Evolutionary conservation across 495 filamentous ascomycete genomes (phyloP).

Genomic region (Jackrogersella minutella): DNA sequence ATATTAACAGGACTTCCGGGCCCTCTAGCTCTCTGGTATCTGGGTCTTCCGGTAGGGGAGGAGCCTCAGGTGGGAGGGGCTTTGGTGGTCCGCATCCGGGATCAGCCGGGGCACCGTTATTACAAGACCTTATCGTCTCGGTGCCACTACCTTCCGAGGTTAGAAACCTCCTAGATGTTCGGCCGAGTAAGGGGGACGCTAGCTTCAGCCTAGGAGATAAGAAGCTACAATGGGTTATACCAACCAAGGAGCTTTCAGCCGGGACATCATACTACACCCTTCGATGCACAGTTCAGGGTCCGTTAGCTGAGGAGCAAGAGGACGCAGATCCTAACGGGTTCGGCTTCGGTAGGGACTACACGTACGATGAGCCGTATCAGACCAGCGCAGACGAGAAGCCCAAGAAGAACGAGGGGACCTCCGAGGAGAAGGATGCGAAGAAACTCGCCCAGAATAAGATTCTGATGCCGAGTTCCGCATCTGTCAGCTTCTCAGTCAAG

Average conservation of each 20-base stretch:
- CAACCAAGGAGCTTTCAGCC: constrained; percentile 67
- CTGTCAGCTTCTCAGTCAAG: constrained; percentile 87
- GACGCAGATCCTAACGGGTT: constrained; percentile 63
- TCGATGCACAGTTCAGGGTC: constrained; percentile 80
- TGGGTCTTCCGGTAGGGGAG: constrained; percentile 64
- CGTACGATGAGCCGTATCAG: constrained; percentile 70
- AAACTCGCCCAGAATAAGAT: constrained; percentile 75
- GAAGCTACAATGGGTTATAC: constrained; percentile 83
- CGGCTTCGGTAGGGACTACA: constrained; percentile 62
- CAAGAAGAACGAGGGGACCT: constrained; percentile 51
- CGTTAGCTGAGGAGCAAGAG: constrained; percentile 65
- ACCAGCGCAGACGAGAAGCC: constrained; percentile 44
- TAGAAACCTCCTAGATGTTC: constrained; percentile 85
- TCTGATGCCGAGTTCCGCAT: constrained; percentile 89
- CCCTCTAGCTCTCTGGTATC: constrained; percentile 43
- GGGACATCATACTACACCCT: constrained; percentile 74
- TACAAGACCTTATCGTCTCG: constrained; percentile 83
- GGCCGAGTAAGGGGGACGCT: constrained; percentile 85
- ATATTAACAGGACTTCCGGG: constrained; percentile 71
- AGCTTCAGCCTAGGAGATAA: constrained; percentile 75
- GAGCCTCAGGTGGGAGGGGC: constrained; percentile 57
- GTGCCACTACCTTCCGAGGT: constrained; percentile 83
- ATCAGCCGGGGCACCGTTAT: constrained; percentile 62
- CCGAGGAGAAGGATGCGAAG: constrained; percentile 55
- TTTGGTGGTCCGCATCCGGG: constrained; percentile 53